Evolutionary conservation across 345 rosid species (phyloP), one percentile per base, ranked within the genome.

Genomic region (Pugionium cornutum): DNA sequence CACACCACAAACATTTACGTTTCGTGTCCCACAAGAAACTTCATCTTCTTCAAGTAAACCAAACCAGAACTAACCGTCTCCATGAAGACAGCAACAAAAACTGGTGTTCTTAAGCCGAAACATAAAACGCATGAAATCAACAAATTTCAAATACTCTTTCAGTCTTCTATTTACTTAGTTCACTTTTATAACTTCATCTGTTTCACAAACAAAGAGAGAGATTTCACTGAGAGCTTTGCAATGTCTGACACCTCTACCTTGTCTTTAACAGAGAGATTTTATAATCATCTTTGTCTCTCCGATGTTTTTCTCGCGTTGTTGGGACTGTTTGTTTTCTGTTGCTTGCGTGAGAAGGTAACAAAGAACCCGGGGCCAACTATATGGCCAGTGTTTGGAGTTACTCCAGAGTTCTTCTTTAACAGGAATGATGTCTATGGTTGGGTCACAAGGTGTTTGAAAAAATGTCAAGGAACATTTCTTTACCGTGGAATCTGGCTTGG

Each of bases 321-420:
- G 8, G 83, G 81, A 28, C 53, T 88, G 27, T 79, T 90, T 65
- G 27, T 83, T 61, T 83, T 83, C 66, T 72, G 81, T 18, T 86
- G 86, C 42, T 45, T 81, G 6, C 66, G 62, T 36, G 82, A 86
- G 66, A 82, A 73, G 61, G 27, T 86, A 43, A 54, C 71, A 2
- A 84, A 76, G 64, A 84, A 79, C 44, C 80, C 78, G 36, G 68
- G 67, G 4, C 87, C 85, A 2, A 86, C 77, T 83, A n/a, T 77
- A 2, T 86, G 94, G 94, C 89, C 96, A 1, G 81, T 83, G 49
- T 44, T 91, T 1, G 94, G 96, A 31, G 63, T 83, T 29, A 9
- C 79, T 29, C 86, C 87, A 2, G 70, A 81, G n/a, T 33, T 81
- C n/a, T 49, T 79, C 45, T 10, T 68, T 40, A 53, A 78, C 51